Conservation (phyloP, 1,139 yeast genomes). For the Saccharomycopsis crataegensis region DNA sequence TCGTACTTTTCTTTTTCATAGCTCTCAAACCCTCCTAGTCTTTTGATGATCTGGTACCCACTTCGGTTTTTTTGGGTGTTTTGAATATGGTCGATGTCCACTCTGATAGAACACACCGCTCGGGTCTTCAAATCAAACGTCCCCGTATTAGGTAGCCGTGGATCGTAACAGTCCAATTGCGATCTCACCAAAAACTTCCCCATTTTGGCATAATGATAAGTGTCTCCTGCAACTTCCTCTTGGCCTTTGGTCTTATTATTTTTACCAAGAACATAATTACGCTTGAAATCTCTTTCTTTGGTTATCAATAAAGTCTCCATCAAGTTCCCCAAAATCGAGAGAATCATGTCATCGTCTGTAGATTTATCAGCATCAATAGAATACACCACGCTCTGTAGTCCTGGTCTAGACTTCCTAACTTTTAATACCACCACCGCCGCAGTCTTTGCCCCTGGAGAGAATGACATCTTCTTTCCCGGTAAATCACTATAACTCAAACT, state of each 20-base stretch:
- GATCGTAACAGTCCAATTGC: conserved; percentile 79
- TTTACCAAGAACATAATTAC: conserved; percentile 23
- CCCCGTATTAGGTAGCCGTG: conserved; percentile 79
- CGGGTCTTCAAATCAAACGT: conserved; percentile 89
- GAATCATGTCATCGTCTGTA: conserved; percentile 57
- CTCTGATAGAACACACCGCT: conserved; percentile 80
- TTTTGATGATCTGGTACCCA: conserved; percentile 56
- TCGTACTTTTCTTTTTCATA: conserved; percentile 76
- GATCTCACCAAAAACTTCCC: conserved; percentile 78
- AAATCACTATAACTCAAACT: not conserved
- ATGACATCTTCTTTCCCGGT: conserved; percentile 24
- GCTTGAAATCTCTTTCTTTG: conserved; percentile 38
- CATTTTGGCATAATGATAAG: conserved; percentile 66
- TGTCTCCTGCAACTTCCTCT: conserved; percentile 24
- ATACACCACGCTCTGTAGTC: conserved; percentile 30
- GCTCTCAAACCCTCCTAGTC: conserved; percentile 63
- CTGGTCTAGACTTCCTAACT: conserved; percentile 27
- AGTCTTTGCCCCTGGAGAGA: conserved; percentile 28
- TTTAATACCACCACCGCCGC: conserved; percentile 37
- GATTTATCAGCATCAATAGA: conserved; percentile 71
- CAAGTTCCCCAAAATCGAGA: conserved; percentile 75
- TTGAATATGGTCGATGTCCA: conserved; percentile 63
- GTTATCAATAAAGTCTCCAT: conserved; percentile 69
- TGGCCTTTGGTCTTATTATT: conserved; percentile 3
- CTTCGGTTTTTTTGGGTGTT: conserved; percentile 42